These are phyloP conservation scores for Davidsoniella australis DNA, from an alignment of 2,329 filamentous ascomycete species.

Conservation along the genomic window DNA sequence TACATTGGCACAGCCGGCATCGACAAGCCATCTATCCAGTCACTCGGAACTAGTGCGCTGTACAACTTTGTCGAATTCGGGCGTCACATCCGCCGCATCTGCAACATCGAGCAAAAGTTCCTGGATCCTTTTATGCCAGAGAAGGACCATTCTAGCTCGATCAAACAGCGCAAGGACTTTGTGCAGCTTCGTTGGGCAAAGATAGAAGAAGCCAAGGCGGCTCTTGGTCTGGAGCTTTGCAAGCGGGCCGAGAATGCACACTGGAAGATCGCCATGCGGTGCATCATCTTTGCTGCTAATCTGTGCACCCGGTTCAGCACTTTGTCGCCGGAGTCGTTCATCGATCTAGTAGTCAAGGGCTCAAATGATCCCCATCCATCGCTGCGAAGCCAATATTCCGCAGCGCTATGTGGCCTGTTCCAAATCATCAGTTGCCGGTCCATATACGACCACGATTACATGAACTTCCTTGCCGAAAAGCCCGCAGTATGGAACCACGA, in stretches of 20 bases:
- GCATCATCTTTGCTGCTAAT: constrained; percentile 78
- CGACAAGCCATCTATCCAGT: constrained; percentile 89
- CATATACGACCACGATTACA: constrained; percentile 70
- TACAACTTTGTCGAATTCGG: constrained; percentile 87
- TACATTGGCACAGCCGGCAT: constrained; percentile 83
- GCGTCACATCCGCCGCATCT: constrained; percentile 55
- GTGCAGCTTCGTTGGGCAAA: constrained; percentile 57
- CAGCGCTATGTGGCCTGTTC: constrained; percentile 60
- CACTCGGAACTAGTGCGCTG: constrained; percentile 61
- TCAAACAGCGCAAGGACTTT: constrained; percentile 43
- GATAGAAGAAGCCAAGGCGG: constrained; percentile 71
- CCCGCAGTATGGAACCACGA: constrained; percentile 28
- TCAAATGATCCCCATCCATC: constrained; percentile 83
- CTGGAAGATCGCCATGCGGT: constrained; percentile 89
- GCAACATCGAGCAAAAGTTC: constrained; percentile 34
- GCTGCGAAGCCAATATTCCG: constrained; percentile 63
- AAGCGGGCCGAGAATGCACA: constrained; percentile 63
- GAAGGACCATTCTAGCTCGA: constrained; percentile 36
- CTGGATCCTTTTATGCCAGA: constrained; percentile 30
- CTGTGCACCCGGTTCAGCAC: constrained; percentile 83
- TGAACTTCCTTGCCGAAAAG: constrained; percentile 48
- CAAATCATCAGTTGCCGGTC: constrained; percentile 77
- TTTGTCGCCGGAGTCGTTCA: constrained; percentile 63
- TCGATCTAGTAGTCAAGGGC: constrained; percentile 66
- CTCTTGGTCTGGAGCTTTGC: constrained; percentile 66